Evolutionary conservation across 108 stramenopile species (phyloP), one percentile per base, ranked within the genome.

Genomic region (Nitzschia sp.): DNA sequence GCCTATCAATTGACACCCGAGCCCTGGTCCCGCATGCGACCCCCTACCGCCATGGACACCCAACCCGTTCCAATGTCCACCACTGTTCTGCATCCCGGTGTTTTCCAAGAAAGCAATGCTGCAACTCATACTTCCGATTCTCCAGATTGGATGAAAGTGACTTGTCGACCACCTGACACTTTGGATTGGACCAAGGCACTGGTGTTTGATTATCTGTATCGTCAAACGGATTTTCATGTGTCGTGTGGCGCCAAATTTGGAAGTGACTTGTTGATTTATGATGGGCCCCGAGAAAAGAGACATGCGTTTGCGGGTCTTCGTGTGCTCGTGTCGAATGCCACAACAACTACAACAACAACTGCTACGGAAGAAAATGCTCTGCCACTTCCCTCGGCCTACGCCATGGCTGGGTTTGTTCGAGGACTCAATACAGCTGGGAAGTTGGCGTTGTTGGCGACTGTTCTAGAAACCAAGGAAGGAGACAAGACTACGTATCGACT

Each of bases 301-400:
- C 93, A 95, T 81, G 89, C 91, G 2, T 95, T 95, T 85, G 93
- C 87, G 11, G 93, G 93, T n/a, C 56, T 95, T 10, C 80, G 93
- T 19, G 69, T 95, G 8, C 79, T 72, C 24, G 52, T 59, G 40
- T 62, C 51, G 6, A 37, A 20, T 40, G 40, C 21, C 46, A 71
- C 24, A 56, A 56, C 25, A 37, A 67, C 3, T 37, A 61, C 25
- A 63, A 48, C 21, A 57, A 40, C 12, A 11, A 57, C 6, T 10
- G 17, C 15, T 48, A 17, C 3, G 17, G 38, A 59, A 40, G 46
- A 57, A 15, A 48, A 64, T 29, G 14, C 46, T 17, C 43, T 81
- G 53, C 88, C 87, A 10, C 7, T 76, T 51, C 90, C 87, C 19
- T 57, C 82, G 40, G 83, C 93, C 17, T 91, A 87, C 71, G 87